Evolutionary conservation across 2,329 filamentous ascomycete species (phyloP).

Genomic region (Exophiala sp.): DNA sequence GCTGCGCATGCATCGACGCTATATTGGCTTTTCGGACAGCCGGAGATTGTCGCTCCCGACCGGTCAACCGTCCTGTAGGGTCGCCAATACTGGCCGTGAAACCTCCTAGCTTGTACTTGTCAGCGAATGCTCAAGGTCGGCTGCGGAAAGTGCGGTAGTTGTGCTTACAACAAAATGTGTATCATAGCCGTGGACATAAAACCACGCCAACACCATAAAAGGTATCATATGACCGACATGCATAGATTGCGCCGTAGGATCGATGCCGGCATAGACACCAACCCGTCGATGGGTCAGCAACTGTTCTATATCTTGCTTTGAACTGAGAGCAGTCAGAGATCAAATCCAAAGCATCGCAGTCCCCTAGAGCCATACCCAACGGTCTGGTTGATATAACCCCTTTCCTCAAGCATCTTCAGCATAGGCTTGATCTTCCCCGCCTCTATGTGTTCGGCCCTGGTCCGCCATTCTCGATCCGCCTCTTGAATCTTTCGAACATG

Average conservation of each 20-base stretch:
- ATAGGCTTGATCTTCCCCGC: slow-evolving; percentile 42
- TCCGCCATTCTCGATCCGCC: slow-evolving; percentile 38
- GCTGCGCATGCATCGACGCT: slow-evolving; percentile 45
- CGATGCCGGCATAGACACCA: slow-evolving; percentile 45
- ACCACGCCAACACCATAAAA: slow-evolving; percentile 47
- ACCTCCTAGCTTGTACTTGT: slow-evolving; percentile 40
- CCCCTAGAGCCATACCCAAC: slow-evolving; percentile 37
- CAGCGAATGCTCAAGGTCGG: slow-evolving; percentile 12
- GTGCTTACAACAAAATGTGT: slow-evolving; percentile 42
- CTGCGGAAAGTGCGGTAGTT: neutral
- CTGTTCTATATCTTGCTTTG: slow-evolving; percentile 40
- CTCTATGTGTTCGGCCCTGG: slow-evolving; percentile 40
- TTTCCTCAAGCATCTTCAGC: slow-evolving; percentile 41
- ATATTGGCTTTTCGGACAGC: slow-evolving; percentile 43
- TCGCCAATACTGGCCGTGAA: slow-evolving; percentile 44
- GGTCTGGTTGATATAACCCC: slow-evolving; percentile 43
- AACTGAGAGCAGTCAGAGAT: slow-evolving; percentile 29
- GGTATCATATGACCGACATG: slow-evolving; percentile 49
- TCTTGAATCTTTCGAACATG: slow-evolving; percentile 36
- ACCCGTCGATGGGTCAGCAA: slow-evolving; percentile 43
- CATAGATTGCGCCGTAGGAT: slow-evolving; percentile 46
- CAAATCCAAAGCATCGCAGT: neutral
- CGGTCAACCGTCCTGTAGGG: slow-evolving; percentile 41
- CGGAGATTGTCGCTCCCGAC: slow-evolving; percentile 36
- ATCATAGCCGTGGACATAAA: slow-evolving; percentile 44